phyloP scores from a whole-genome alignment of 495 filamentous ascomycete species.

The Aspergillus baeticus region DNA sequence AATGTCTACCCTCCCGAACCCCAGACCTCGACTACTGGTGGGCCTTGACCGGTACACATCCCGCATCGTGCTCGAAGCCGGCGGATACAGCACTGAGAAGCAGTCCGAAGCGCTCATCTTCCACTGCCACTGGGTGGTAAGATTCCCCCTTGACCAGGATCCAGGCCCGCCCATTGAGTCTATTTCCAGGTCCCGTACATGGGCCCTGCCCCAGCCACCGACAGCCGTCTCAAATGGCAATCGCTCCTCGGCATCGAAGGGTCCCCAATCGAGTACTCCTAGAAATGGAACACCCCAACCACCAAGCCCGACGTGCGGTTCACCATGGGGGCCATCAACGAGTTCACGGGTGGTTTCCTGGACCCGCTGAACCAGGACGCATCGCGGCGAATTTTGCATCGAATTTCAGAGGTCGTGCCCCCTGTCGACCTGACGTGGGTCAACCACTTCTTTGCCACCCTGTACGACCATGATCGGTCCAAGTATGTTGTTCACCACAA shows the following conservation, averaged over 20 bases:
- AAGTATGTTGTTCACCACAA: neutral
- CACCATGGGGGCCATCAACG: slow-evolving; percentile 19
- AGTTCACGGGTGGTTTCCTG: slow-evolving; percentile 13
- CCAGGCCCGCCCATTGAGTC: neutral
- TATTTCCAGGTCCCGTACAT: slow-evolving; percentile 4
- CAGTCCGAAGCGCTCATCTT: slow-evolving; percentile 20
- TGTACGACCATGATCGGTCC: neutral
- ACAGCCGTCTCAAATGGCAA: slow-evolving; percentile 17
- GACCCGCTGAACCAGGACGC: slow-evolving; percentile 27
- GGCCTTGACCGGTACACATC: slow-evolving; percentile 15
- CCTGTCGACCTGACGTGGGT: slow-evolving; percentile 20
- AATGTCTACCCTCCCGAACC: neutral
- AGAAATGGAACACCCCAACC: slow-evolving; percentile 28
- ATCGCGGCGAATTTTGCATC: slow-evolving; percentile 13
- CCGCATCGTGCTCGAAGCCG: slow-evolving; percentile 15
- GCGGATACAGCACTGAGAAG: slow-evolving; percentile 13
- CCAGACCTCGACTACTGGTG: slow-evolving; percentile 19
- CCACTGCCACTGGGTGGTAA: slow-evolving; percentile 12
- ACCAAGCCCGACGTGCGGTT: slow-evolving; percentile 24
- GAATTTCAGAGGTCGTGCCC: slow-evolving; percentile 8
- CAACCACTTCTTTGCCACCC: slow-evolving; percentile 22
- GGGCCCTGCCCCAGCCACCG: slow-evolving; percentile 9
- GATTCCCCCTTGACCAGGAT: neutral
- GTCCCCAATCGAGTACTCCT: slow-evolving; percentile 23
- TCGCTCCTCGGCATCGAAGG: slow-evolving; percentile 20